Conservation (phyloP, 2,329 filamentous ascomycete genomes). For the Paracamarosporium sp. region DNA sequence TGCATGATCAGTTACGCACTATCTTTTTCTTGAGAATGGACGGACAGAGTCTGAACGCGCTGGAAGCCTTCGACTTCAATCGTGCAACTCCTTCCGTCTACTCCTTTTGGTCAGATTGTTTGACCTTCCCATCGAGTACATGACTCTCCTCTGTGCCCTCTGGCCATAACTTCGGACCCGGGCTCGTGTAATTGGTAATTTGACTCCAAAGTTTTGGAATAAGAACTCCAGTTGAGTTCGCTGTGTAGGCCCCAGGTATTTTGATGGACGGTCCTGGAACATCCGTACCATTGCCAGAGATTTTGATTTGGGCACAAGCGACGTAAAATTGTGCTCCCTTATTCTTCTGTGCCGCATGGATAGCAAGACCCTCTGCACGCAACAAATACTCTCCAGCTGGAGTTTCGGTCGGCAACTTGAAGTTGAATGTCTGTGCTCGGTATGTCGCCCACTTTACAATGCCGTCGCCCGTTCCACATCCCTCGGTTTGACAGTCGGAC, state of each 20-base stretch:
- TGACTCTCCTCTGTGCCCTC: constrained; percentile 20
- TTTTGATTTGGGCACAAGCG: constrained; percentile 51
- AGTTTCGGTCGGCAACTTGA: constrained; percentile 45
- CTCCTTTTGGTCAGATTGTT: neutral
- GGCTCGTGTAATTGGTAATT: constrained; percentile 31
- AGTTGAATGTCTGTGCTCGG: constrained; percentile 27
- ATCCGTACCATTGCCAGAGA: constrained; percentile 39
- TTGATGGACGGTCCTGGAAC: constrained; percentile 39
- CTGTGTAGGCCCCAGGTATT: constrained; percentile 48
- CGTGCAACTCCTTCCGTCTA: too few species aligned
- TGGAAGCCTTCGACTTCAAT: too few species aligned
- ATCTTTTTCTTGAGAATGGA: too few species aligned
- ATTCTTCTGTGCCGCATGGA: constrained; percentile 29
- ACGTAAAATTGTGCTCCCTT: constrained; percentile 51
- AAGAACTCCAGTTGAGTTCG: constrained; percentile 35
- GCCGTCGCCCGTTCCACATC: constrained; percentile 38
- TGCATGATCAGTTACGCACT: too few species aligned
- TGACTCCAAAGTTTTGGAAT: constrained; percentile 33
- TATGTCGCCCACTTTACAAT: constrained; percentile 35
- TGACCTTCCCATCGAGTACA: constrained; percentile 8
- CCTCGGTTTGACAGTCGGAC: constrained; percentile 28
- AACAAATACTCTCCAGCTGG: constrained; percentile 53
- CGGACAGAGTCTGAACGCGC: too few species aligned
- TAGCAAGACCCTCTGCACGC: constrained; percentile 49
- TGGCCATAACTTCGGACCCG: constrained; percentile 32